Evolutionary conservation across 768 basidiomycete genomes (phyloP), one percentile per base, ranked within the genome.

Genomic region (Leccinum subgranulosum): DNA sequence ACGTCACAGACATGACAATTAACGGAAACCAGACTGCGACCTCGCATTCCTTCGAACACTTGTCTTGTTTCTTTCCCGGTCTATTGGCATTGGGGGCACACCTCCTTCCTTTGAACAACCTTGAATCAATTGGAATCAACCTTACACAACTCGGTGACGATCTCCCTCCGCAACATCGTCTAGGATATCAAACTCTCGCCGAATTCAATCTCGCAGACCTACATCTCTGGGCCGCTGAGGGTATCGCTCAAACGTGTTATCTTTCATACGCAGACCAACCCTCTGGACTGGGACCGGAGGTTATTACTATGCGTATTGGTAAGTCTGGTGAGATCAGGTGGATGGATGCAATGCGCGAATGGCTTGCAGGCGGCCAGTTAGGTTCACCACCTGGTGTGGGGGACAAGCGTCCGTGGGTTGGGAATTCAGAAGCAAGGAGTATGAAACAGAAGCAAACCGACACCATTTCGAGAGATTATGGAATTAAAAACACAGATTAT

Each of bases 11-110:
- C 64, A 74, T 74, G 17, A 59, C 58, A 15, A 67, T 67, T 1
- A 59, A 55, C 27, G 65, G 69, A 41, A 68, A 73, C 29, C 61
- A 62, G 10, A 73, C 69, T 27, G 58, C 64, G 15, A 76, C 81
- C 23, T 74, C 78, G 10, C 82, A 86, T 61, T 64, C 68, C 21
- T 83, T 90, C 54, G 89, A 91, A 60, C 89, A 92, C 64, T 73
- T 92, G 27, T 84, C 88, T 11, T 90, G 89, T 70, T 92, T 90
- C 74, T 77, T 89, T 49, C 88, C 88, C 0, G 89, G 90, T 15
- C 73, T 90, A 15, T 76, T 92, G 50, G 87, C 89, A 5, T 77
- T 92, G 3, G 89, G 90, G 25, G 86, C 74, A 5, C 80, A 86
- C 60, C 79, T 80, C 11, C 78, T 90, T 50, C 82, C 82, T 25